Conservation (phyloP, 345 rosid genomes). For the Adansonia digitata region DNA sequence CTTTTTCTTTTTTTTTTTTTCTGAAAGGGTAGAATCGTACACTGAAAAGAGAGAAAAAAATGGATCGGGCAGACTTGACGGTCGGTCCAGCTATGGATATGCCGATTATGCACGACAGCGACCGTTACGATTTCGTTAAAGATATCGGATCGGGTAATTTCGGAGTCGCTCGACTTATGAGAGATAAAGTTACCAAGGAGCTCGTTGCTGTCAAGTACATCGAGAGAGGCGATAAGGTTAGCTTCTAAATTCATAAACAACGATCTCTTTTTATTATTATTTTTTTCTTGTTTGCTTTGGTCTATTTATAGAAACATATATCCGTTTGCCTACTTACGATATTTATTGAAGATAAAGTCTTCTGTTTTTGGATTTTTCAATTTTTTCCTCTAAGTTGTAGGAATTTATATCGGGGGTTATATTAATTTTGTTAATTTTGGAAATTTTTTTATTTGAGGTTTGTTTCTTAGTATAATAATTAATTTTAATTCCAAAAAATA, state of each 20-base stretch:
- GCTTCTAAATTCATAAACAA: not conserved
- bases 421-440: not conserved
- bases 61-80: conserved; percentile 51
- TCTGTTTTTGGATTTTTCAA: not conserved
- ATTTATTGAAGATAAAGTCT: conserved; percentile 6
- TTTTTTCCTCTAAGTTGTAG: not conserved
- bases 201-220: conserved; percentile 97
- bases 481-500: not conserved
- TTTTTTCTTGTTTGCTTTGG: not conserved
- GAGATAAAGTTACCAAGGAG: conserved; percentile 64
- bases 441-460: not conserved
- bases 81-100: conserved; percentile 66
- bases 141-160: conserved; percentile 95
- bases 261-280: not conserved
- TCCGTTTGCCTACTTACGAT: conserved; percentile 9
- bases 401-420: not conserved
- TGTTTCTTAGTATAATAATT: not conserved
- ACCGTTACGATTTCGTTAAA: conserved; percentile 76
- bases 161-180: conserved; percentile 88
- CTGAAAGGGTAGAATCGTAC: not conserved
- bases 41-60: conserved; percentile 9
- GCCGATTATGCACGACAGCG: conserved; percentile 97
- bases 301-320: conserved; percentile 20
- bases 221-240: conserved; percentile 85
- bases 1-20: not conserved